These are phyloP conservation scores for Macrolepiota dolichaula DNA, from an alignment of 768 basidiomycete species.

Conservation along the genomic window DNA sequence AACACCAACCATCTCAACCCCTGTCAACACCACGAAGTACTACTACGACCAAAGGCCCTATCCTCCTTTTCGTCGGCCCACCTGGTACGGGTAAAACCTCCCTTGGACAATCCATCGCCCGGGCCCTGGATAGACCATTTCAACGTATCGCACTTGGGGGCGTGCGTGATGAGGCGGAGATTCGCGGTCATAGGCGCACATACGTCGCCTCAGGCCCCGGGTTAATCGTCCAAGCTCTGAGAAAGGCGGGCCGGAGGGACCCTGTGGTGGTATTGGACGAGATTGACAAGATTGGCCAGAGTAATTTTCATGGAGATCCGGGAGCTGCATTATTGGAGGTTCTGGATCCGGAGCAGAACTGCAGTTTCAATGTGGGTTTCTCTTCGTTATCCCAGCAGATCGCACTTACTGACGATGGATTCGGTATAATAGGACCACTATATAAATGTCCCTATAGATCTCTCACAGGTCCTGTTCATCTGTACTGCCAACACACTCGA, in stretches of 20 bases:
- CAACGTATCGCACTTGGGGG: slow-evolving; percentile 91
- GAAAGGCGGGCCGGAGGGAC: slow-evolving; percentile 79
- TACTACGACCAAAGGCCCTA: slow-evolving; percentile 10
- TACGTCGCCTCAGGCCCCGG: slow-evolving; percentile 91
- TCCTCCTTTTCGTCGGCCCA: slow-evolving; percentile 72
- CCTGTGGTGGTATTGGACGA: slow-evolving; percentile 87
- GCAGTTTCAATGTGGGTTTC: slow-evolving; percentile 52
- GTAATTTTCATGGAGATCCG: slow-evolving; percentile 90
- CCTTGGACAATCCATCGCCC: slow-evolving; percentile 85
- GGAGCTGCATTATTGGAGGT: slow-evolving; percentile 89
- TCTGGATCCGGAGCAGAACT: slow-evolving; percentile 91
- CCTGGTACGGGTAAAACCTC: slow-evolving; percentile 93
- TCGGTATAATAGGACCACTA: slow-evolving; percentile 66
- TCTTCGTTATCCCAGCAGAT: neutral
- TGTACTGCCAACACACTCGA: slow-evolving; percentile 91
- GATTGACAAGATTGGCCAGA: slow-evolving; percentile 87
- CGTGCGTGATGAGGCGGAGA: slow-evolving; percentile 85
- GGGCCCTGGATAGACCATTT: slow-evolving; percentile 80
- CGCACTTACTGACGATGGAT: neutral
- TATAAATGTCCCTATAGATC: slow-evolving; percentile 83
- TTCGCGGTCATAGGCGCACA: slow-evolving; percentile 58
- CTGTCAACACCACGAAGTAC: neutral
- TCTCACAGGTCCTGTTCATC: slow-evolving; percentile 87
- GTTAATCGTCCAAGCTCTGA: slow-evolving; percentile 79
- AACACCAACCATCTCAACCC: slow-evolving; percentile 44